These are phyloP conservation scores for Alisma plantagoaquatica DNA, from an alignment of 106 monocot species.

Conservation along the genomic window DNA sequence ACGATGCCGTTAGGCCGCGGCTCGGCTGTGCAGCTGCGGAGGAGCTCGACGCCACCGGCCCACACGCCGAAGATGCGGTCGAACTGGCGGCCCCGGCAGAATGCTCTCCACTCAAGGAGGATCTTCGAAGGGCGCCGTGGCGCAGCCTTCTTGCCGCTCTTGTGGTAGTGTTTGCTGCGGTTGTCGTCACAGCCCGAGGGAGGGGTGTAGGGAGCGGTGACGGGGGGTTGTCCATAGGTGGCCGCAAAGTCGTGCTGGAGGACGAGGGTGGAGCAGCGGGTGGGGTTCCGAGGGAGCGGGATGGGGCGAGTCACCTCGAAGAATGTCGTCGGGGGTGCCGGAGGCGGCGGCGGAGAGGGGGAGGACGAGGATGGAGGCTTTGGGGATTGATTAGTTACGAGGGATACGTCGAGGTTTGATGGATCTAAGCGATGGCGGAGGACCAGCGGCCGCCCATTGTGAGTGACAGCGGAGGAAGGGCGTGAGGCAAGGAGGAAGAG, in stretches of 20 bases:
- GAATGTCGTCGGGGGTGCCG: slow-evolving; percentile 33
- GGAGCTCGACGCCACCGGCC: slow-evolving; percentile 73
- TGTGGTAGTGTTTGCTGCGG: slow-evolving; percentile 18
- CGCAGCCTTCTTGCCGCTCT: not conserved
- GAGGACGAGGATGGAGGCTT: not conserved
- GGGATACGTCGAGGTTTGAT: not conserved
- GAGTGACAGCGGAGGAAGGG: not conserved
- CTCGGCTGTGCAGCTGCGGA: slow-evolving; percentile 96
- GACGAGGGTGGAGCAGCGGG: slow-evolving; percentile 38
- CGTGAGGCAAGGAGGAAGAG: not conserved
- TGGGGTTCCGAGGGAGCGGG: slow-evolving; percentile 12
- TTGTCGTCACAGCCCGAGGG: no score
- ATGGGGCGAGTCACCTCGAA: slow-evolving; percentile 58
- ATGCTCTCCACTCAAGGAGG: slow-evolving; percentile 71
- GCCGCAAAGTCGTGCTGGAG: slow-evolving; percentile 44
- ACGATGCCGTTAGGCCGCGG: slow-evolving; percentile 57
- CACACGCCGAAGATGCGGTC: slow-evolving; percentile 93
- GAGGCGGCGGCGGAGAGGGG: not conserved
- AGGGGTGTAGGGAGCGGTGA: slow-evolving; percentile 33
- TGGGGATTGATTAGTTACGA: not conserved
- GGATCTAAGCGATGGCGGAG: not conserved
- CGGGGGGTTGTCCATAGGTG: slow-evolving; percentile 41
- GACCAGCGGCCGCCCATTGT: not conserved
- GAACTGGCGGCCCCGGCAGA: slow-evolving; percentile 73
- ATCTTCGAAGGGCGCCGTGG: slow-evolving; percentile 25